phyloP scores from a whole-genome alignment of 345 rosid species.

The Hevea brasiliensis region DNA sequence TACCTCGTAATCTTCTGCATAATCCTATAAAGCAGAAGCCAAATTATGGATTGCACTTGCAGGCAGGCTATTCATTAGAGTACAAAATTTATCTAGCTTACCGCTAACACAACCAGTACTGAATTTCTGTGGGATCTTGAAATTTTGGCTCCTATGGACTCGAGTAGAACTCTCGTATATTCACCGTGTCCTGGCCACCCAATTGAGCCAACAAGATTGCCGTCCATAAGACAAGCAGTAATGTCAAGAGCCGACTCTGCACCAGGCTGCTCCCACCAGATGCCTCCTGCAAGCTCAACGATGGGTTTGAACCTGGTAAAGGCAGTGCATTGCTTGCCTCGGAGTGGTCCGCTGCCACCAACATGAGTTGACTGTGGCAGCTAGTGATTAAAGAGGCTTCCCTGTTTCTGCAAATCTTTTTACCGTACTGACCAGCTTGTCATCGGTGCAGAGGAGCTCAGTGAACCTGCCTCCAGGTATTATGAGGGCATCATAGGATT shows the following conservation, averaged over 20 bases:
- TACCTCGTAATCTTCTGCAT: slow-evolving; percentile 47
- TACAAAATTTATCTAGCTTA: slow-evolving; percentile 22
- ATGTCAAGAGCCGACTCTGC: slow-evolving; percentile 38
- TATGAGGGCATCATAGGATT: slow-evolving; percentile 40
- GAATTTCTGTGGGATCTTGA: slow-evolving; percentile 22
- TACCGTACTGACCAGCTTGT: slow-evolving; percentile 35
- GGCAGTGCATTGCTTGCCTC: slow-evolving; percentile 50
- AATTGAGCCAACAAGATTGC: slow-evolving; percentile 39
- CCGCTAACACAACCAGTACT: slow-evolving; percentile 49
- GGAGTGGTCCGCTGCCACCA: slow-evolving; percentile 41
- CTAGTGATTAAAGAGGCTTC: slow-evolving; percentile 47
- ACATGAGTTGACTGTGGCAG: slow-evolving; percentile 52
- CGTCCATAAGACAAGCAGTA: slow-evolving; percentile 46
- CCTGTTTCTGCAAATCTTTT: slow-evolving; percentile 31
- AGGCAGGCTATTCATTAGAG: too few species aligned
- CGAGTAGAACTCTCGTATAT: slow-evolving; percentile 32
- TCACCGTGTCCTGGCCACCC: slow-evolving; percentile 53
- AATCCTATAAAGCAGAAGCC: slow-evolving; percentile 29
- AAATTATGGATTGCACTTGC: too few species aligned
- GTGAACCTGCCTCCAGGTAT: slow-evolving; percentile 52
- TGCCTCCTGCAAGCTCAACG: slow-evolving; percentile 50
- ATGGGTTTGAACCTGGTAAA: slow-evolving; percentile 46
- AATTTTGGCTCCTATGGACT: slow-evolving; percentile 45
- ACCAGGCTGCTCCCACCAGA: slow-evolving; percentile 50
- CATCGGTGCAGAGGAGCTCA: slow-evolving; percentile 41